Conservation (phyloP, 2,329 filamentous ascomycete species). For the Tothia fuscella region DNA sequence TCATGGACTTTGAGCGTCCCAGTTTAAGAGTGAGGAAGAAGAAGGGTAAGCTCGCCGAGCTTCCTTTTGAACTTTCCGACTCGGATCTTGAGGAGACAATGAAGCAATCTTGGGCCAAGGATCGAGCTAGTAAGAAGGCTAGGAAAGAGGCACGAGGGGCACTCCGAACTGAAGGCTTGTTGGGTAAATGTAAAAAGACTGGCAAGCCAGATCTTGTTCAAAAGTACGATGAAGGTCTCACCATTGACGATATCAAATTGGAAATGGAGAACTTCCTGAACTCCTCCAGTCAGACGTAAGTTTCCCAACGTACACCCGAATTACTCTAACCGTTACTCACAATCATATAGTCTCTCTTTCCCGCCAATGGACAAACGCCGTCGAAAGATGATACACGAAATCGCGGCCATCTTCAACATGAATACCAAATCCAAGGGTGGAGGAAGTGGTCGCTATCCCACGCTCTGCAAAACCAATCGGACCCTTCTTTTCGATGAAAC, state of each 20-base stretch:
- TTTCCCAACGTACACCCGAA: no score
- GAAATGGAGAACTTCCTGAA: constrained; percentile 64
- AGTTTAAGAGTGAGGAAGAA: constrained; percentile 49
- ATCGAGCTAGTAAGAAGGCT: constrained; percentile 58
- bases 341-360: constrained; percentile 38
- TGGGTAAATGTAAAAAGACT: constrained; percentile 44
- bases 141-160: constrained; percentile 60
- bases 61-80: constrained; percentile 45
- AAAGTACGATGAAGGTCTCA: constrained; percentile 61
- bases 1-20: constrained; percentile 71
- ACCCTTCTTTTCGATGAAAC: constrained; percentile 51
- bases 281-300: constrained; percentile 50
- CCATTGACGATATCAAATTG: constrained; percentile 54
- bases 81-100: constrained; percentile 53
- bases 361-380: constrained; percentile 74
- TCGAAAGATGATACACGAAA: constrained; percentile 67
- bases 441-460: constrained; percentile 60
- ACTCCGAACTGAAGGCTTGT: constrained; percentile 51
- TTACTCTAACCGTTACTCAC: background rate
- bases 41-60: constrained; percentile 25
- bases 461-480: constrained; percentile 60
- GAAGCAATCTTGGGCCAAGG: constrained; percentile 50
- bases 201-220: constrained; percentile 36
- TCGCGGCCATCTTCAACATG: constrained; percentile 63
- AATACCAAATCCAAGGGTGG: constrained; percentile 75